These are phyloP conservation scores for Raffaelea albimanens DNA, from an alignment of 2,329 filamentous ascomycete species.

Conservation along the genomic window DNA sequence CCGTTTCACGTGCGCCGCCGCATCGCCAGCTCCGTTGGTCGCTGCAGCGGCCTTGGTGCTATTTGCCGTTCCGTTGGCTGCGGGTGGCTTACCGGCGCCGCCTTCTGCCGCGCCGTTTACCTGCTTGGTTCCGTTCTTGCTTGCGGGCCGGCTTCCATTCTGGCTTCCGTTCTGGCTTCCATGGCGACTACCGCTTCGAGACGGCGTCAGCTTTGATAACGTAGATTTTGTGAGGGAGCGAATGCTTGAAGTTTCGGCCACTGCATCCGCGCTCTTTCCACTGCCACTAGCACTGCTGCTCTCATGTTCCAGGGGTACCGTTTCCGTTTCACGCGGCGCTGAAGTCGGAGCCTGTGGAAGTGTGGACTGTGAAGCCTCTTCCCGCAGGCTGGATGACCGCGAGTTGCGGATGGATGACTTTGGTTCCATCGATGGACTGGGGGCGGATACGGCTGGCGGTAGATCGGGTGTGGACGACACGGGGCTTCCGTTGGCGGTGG, in stretches of 20 bases:
- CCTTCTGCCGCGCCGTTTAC: background rate
- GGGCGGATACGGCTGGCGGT: conserved; percentile 19
- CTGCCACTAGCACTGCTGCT: conserved; percentile 21
- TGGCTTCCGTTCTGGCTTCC: conserved; percentile 15
- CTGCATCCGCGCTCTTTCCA: conserved; percentile 30
- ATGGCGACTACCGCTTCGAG: conserved; percentile 8
- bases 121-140: conserved; percentile 1
- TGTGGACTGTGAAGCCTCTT: background rate
- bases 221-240: conserved; percentile 48
- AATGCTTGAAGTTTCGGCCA: conserved; percentile 39
- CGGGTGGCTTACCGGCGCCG: background rate
- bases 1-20: conserved; percentile 14
- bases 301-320: conserved; percentile 12
- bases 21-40: conserved; percentile 1
- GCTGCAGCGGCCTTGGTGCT: background rate
- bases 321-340: conserved; percentile 8
- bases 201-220: conserved; percentile 34
- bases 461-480: conserved; percentile 38
- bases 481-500: conserved; percentile 23
- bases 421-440: conserved; percentile 11
- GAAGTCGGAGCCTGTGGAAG: conserved; percentile 17
- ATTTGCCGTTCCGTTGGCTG: background rate
- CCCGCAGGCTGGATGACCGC: conserved; percentile 6
- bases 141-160: conserved; percentile 5
- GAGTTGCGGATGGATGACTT: background rate